A percentile compares a stretch with the other conserved stretches of the same genome.
Evolutionary conservation across 139 green algal genomes (phyloP).

Genomic region (Coelastrella sp.): DNA sequence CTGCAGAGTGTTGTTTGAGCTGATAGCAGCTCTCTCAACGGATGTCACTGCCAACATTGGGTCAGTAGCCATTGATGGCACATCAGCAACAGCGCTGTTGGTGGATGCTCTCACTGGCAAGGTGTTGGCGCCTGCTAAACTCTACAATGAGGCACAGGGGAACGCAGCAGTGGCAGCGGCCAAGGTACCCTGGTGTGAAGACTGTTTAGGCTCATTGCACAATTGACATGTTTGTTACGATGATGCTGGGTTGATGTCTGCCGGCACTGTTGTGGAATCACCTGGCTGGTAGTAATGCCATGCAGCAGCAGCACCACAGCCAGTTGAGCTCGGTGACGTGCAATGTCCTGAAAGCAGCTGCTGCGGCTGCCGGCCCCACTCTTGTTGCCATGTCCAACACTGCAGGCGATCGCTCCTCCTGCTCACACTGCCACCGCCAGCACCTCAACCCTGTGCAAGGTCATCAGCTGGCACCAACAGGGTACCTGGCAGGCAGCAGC

Average conservation of each 20-base stretch:
- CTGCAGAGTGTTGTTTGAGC: constrained; percentile 64
- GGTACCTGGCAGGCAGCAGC: constrained; percentile 57
- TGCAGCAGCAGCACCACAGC: neutral
- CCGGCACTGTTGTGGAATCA: neutral
- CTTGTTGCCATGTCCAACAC: neutral
- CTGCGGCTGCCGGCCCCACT: neutral
- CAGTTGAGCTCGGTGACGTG: too few species aligned
- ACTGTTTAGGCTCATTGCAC: too few species aligned
- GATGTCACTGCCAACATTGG: constrained; percentile 36
- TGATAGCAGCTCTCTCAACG: constrained; percentile 55
- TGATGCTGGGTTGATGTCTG: neutral
- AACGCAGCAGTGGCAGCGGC: constrained; percentile 53
- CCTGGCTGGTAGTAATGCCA: neutral
- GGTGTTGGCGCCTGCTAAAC: constrained; percentile 69
- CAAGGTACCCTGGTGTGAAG: constrained; percentile 48
- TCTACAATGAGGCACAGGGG: constrained; percentile 85
- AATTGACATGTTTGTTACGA: neutral
- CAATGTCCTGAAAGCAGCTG: neutral
- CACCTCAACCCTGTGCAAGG: constrained; percentile 92
- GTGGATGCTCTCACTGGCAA: constrained; percentile 69
- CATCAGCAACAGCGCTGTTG: constrained; percentile 88
- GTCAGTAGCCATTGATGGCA: constrained; percentile 88
- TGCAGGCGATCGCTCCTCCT: constrained; percentile 75
- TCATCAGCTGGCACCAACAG: constrained; percentile 78
- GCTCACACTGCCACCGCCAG: constrained; percentile 81